These are phyloP conservation scores for Aspergillus ellipticus DNA, from an alignment of 495 filamentous ascomycete species.

Conservation along the genomic window DNA sequence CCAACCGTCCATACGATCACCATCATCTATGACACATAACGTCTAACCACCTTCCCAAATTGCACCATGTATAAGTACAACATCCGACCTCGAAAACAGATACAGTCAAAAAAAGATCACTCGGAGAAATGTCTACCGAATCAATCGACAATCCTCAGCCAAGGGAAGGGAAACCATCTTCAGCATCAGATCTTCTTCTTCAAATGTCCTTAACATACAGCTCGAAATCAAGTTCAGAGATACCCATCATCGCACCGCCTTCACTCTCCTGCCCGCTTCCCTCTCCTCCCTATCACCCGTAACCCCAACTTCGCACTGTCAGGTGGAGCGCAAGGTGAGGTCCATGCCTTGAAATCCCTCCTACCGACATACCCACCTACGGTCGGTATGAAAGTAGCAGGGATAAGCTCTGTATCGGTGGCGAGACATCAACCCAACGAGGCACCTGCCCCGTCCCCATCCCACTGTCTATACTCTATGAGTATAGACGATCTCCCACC, in stretches of 20 bases:
- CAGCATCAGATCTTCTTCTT: neutral
- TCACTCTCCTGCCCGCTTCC: slow-evolving; percentile 7
- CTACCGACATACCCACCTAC: slow-evolving; percentile 12
- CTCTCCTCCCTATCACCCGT: slow-evolving; percentile 7
- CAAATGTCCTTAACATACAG: slow-evolving; percentile 11
- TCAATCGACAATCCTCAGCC: too few species aligned
- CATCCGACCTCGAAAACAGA: too few species aligned
- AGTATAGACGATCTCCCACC: neutral
- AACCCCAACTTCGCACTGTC: slow-evolving; percentile 40
- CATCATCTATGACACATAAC: slow-evolving; percentile 4
- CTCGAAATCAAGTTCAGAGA: slow-evolving; percentile 12
- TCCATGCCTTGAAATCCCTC: slow-evolving; percentile 52
- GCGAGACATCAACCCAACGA: slow-evolving; percentile 47
- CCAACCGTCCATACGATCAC: too few species aligned
- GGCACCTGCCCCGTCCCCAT: slow-evolving; percentile 1
- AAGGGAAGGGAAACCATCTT: too few species aligned
- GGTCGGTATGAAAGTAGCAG: neutral
- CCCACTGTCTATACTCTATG: slow-evolving; percentile 2
- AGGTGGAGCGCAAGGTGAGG: slow-evolving; percentile 58
- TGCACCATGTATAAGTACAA: too few species aligned
- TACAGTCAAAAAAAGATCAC: too few species aligned
- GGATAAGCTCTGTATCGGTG: slow-evolving; percentile 58
- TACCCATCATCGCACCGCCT: slow-evolving; percentile 24
- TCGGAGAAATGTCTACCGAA: too few species aligned
- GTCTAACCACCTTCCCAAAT: too few species aligned